Percentiles rank a stretch among this genome's conserved stretches.
phyloP scores from a whole-genome alignment of 345 rosid genomes.

The Acer negundo region DNA sequence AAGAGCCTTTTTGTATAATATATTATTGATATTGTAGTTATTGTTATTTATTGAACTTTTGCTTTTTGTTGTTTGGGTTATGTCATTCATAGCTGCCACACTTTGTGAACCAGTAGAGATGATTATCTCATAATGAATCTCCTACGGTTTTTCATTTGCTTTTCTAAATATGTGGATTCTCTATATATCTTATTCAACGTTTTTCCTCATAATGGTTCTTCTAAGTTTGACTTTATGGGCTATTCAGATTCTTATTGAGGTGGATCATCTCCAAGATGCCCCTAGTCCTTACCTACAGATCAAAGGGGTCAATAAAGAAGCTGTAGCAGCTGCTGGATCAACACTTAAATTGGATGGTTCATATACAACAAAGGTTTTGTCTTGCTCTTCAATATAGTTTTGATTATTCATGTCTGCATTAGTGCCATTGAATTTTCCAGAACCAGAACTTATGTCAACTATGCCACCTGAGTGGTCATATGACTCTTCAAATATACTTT shows the following conservation, averaged over 20 bases:
- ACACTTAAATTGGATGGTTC: slow-evolving; percentile 83
- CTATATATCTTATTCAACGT: background rate
- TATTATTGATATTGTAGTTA: too few species aligned
- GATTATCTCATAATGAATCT: background rate
- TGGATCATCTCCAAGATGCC: slow-evolving; percentile 87
- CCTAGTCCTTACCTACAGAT: slow-evolving; percentile 87
- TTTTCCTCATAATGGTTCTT: background rate
- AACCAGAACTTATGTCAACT: background rate
- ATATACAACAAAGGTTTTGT: slow-evolving; percentile 90
- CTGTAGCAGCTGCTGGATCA: slow-evolving; percentile 93
- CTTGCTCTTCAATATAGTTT: background rate
- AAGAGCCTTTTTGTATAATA: background rate
- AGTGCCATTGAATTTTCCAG: background rate
- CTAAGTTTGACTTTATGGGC: slow-evolving; percentile 13
- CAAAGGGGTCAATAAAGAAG: slow-evolving; percentile 94
- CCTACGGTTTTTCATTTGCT: background rate
- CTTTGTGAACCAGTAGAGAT: background rate
- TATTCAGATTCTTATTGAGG: slow-evolving; percentile 82
- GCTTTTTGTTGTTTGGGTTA: background rate
- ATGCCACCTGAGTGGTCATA: background rate
- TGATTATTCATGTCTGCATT: slow-evolving; percentile 2
- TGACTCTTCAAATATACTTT: slow-evolving; percentile 13
- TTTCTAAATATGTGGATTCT: background rate
- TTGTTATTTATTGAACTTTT: too few species aligned
- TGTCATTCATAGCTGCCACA: background rate